Base-by-base conservation (phyloP, 1,284 basidiomycete species). In the Mycena citricolor region DNA sequence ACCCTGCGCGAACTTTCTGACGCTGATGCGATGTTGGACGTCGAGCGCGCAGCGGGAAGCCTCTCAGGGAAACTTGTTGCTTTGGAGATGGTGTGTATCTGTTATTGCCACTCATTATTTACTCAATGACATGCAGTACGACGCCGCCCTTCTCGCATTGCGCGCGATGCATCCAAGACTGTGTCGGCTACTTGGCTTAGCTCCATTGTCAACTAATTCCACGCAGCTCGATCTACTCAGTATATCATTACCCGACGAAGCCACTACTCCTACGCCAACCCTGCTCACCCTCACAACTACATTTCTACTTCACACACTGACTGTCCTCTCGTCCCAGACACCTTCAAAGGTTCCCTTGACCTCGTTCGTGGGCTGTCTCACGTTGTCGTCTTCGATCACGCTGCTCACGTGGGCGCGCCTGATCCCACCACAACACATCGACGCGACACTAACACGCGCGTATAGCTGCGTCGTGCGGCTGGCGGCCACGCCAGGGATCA, bases 41-140 rank as follows among this genome's bases (percentile, higher is more conserved):
- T 87, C 3, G 88, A 90, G 61, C 71, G 82, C 29, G 84, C 83
- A 0, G 85, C 83, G 1, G 73, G 73, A 38, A 82, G 79, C 49
- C 63, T 88, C 4, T 58, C 78, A 5, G 79, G 76, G 8, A 88
- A 86, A 57, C 62, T 89, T 0, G 65, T 87, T 13, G 57, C 71
- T 21, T 60, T 88, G 36, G 83, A 86, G 51, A 67, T 83, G 77
- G 83, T 86, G 57, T 44, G 80, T 44, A 12, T 35, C 51, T 36
- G 4, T 32, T 11, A 17, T 42, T 42, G 32, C 22, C 29, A 44
- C 33, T 38, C 30, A 28, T 21, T 38, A 37, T 16, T 16, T 26
- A 19, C 39, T 55, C 32, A n/a, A n/a, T n/a, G n/a, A n/a, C n/a
- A 21, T 44, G 37, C 44, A 86, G 84, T 74, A 72, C 54, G 73